Evolutionary conservation across 1,284 basidiomycete genomes (phyloP).

Genomic region (Apiotrichum laibachii): DNA sequence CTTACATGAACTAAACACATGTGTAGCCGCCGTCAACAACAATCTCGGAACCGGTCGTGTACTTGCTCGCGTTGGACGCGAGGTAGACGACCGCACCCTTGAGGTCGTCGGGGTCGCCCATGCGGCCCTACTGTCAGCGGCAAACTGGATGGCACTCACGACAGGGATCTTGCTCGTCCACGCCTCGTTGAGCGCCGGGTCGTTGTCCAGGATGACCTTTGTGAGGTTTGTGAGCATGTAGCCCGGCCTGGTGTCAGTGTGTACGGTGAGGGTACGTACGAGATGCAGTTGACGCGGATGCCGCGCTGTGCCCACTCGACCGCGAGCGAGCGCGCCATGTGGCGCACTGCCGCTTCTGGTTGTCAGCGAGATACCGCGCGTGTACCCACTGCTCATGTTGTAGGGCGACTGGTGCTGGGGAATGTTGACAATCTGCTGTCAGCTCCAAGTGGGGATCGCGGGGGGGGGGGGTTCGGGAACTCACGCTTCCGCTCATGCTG

Average conservation of each 20-base stretch:
- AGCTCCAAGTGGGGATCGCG: conserved; percentile 9
- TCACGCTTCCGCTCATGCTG: conserved; percentile 83
- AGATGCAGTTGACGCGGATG: conserved; percentile 56
- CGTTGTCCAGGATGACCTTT: conserved; percentile 68
- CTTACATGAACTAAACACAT: conserved; percentile 4
- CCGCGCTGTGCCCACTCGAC: conserved; percentile 58
- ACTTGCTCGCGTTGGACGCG: conserved; percentile 45
- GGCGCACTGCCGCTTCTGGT: conserved; percentile 52
- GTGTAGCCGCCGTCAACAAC: conserved; percentile 33
- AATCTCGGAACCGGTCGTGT: conserved; percentile 30
- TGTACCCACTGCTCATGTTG: conserved; percentile 71
- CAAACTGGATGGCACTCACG: conserved; percentile 55
- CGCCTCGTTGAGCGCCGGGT: conserved; percentile 68
- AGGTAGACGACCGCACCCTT: conserved; percentile 55
- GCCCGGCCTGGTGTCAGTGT: conserved; percentile 61
- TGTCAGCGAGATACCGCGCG: conserved; percentile 1
- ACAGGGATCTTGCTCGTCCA: conserved; percentile 91
- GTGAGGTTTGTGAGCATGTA: conserved; percentile 89
- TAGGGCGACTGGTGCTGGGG: conserved; percentile 92
- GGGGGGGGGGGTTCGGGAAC: conserved; percentile 41
- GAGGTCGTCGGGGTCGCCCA: conserved; percentile 55
- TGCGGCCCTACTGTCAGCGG: conserved; percentile 31
- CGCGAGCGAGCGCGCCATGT: conserved; percentile 57
- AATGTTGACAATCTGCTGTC: conserved; percentile 71
- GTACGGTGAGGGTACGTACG: conserved; percentile 21